phyloP scores from a whole-genome alignment of 257 asterid species.

The Nicotiana tabacum region DNA sequence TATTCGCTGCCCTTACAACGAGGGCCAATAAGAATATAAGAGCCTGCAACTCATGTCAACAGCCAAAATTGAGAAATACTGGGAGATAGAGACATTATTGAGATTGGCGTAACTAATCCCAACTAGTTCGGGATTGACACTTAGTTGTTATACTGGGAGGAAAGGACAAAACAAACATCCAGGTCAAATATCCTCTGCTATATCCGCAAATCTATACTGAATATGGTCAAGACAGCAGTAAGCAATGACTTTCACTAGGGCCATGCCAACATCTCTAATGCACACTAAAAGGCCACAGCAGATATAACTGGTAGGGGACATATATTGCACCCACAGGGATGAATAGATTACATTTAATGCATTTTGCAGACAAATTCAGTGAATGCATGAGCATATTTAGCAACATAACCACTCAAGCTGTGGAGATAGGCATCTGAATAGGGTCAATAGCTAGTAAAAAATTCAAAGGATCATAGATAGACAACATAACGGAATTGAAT shows the following conservation, averaged over 20 bases:
- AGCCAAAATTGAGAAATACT: not conserved
- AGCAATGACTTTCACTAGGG: not conserved
- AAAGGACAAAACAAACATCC: not conserved
- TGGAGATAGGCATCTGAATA: not conserved
- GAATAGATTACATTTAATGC: not conserved
- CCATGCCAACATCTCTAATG: not conserved
- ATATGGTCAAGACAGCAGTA: not conserved
- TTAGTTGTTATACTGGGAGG: not conserved
- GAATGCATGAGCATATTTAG: not conserved
- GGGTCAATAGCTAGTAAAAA: not conserved
- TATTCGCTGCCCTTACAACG: slow-evolving; percentile 80
- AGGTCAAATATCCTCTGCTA: not conserved
- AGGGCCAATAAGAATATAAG: slow-evolving; percentile 83
- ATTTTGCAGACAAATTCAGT: not conserved
- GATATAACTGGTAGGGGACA: not conserved
- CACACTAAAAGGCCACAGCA: not conserved
- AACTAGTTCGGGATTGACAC: not conserved
- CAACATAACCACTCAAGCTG: not conserved
- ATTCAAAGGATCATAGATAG: not conserved
- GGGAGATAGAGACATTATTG: not conserved
- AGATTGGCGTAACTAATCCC: not conserved
- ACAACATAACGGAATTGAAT: not conserved
- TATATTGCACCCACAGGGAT: not conserved
- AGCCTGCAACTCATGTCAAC: slow-evolving; percentile 54
- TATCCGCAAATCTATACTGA: not conserved